Evolutionary conservation across 2,329 filamentous ascomycete species (phyloP), one percentile per base, ranked within the genome.

Genomic region (Didymellaceae sp.): DNA sequence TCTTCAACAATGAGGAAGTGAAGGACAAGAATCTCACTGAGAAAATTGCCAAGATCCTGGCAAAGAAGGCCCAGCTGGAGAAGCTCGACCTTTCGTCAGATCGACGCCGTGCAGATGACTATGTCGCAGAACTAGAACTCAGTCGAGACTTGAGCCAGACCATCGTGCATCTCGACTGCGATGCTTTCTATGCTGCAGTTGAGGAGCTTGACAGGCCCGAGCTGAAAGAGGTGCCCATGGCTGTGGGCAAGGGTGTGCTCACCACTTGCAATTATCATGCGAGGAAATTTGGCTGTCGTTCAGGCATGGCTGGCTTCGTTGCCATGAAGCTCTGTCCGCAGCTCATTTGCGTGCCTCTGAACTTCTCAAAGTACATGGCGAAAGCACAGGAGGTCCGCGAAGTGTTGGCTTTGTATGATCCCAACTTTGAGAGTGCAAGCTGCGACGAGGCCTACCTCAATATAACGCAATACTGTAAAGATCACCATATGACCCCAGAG

Each of bases 401-500:
- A 32, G 84, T 99, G 1, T 78, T 99, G 13, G 87, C 85, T 9
- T 81, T 87, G n/a, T 99, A 97, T 66, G 94, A 99, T 65, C 84
- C 90, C 0, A 82, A 89, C 1, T 99, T 96, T 61, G 91, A 97
- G 71, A 95, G 89, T 62, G 91, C 93, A 0, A 96, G 91, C 68
- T 92, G 96, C 58, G 94, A 99, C 62, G 94, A 99, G 72, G 94
- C 94, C 1, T 99, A 97, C 68, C 79, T 99, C 21, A 97, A 99
- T 64, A 89, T 99, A 51, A 97, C 94, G 0, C 79, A 72, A 41
- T 97, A 96, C 68, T 96, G 93, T 66, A 62, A 76, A 9, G 82
- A 85, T 25, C 86, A 92, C 55, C 67, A 82, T 9, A 80, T 93
- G 68, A 78, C 74, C 0, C 87, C 93, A 0, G 86, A 88, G 35